phyloP scores from a whole-genome alignment of 805 yeast genomes.

The Metschnikowia continentalis region DNA sequence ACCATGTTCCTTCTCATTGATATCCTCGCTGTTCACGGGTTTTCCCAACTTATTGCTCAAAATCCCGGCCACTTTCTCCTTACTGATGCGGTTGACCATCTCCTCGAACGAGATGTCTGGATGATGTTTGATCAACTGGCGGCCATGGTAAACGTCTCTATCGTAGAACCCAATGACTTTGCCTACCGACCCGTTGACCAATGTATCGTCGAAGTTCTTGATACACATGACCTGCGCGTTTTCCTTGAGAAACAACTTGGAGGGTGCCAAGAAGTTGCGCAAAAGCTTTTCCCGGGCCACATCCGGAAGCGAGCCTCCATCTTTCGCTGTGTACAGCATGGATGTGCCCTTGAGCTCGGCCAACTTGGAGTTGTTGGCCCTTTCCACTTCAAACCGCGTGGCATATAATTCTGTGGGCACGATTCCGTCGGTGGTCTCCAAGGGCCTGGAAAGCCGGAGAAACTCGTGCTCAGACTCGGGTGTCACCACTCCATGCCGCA shows the following conservation, averaged over 20 bases:
- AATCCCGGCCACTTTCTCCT: constrained; percentile 6
- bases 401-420: constrained; percentile 88
- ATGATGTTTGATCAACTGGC: constrained; percentile 15
- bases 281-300: constrained; percentile 7
- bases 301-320: constrained; percentile 32
- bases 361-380: constrained; percentile 53
- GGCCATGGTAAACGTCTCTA: constrained; percentile 35
- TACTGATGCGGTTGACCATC: constrained; percentile 15
- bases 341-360: constrained; percentile 43
- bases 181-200: constrained; percentile 93
- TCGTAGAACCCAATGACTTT: constrained; percentile 56
- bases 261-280: constrained; percentile 17
- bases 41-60: constrained; percentile 12
- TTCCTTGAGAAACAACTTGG: constrained; percentile 48
- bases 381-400: constrained; percentile 78
- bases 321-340: constrained; percentile 40
- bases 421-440: constrained; percentile 66
- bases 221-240: constrained; percentile 95
- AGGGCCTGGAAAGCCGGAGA: constrained; percentile 50
- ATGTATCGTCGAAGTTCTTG: constrained; percentile 64
- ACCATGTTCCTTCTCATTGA: constrained; percentile 10
- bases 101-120: constrained; percentile 20
- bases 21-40: constrained; percentile 7
- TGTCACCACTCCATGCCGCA: constrained; percentile 68
- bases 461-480: constrained; percentile 48